Percentiles rank a stretch among this genome's conserved stretches.
Conservation (phyloP, 2,329 filamentous ascomycete species). For the Trichophyton schoenleinii region DNA sequence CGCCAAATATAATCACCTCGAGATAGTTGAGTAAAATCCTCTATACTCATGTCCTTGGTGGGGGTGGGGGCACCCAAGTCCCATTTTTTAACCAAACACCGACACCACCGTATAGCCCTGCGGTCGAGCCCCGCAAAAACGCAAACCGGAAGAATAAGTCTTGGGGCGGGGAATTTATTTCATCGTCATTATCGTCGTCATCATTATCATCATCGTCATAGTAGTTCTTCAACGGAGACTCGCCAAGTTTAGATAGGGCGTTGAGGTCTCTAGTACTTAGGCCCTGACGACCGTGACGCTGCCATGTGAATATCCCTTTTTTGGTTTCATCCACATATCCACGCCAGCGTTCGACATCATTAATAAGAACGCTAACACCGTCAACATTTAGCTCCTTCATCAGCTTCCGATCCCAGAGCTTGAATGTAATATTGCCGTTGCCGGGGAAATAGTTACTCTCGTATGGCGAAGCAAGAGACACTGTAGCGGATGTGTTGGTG, state of each 20-base stretch:
- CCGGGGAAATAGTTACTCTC: conserved; percentile 16
- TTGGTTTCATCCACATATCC: conserved; percentile 42
- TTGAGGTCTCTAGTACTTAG: conserved; percentile 21
- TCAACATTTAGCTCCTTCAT: conserved; percentile 36
- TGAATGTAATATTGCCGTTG: conserved; percentile 36
- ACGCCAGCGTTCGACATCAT: conserved; percentile 51
- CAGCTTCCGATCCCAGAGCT: conserved; percentile 29
- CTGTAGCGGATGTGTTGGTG: conserved; percentile 31
- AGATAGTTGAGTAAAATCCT: not conserved
- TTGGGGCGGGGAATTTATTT: conserved; percentile 22
- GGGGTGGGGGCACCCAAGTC: conserved; percentile 13
- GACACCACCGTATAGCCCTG: conserved; percentile 27
- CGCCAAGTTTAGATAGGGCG: conserved; percentile 9
- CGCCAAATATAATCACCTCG: not conserved
- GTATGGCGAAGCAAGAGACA: conserved; percentile 33
- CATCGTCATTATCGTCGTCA: conserved; percentile 8
- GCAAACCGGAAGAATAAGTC: conserved; percentile 38
- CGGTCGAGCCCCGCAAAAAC: conserved; percentile 31
- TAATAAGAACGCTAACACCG: conserved; percentile 48
- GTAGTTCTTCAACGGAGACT: not conserved
- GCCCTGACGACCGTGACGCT: conserved; percentile 29
- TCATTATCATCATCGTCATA: conserved; percentile 7
- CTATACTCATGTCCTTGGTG: conserved; percentile 10
- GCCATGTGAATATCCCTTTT: conserved; percentile 40
- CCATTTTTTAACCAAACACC: conserved; percentile 26